Percentiles rank a stretch among this genome's conserved stretches.
These are phyloP conservation scores for Rhizoclosmatium sp. DNA, from an alignment of 192 early-diverging fungal genomes.

Conservation along the genomic window DNA sequence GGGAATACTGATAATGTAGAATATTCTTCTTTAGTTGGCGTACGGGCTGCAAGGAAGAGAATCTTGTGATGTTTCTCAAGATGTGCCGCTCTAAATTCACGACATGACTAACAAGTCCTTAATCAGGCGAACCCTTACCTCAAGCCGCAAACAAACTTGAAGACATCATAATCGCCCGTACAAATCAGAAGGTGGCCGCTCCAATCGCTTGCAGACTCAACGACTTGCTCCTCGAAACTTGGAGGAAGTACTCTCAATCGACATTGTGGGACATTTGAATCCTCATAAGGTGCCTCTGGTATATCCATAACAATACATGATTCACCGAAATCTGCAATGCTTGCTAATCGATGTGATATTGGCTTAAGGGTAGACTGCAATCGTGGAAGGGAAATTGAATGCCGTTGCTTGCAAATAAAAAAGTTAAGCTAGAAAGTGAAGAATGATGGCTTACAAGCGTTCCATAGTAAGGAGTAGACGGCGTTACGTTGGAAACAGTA, in stretches of 20 bases:
- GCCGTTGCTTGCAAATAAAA: too few relatives aligned
- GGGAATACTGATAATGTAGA: conserved; percentile 45
- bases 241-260: background rate
- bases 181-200: conserved; percentile 46
- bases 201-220: conserved; percentile 24
- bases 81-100: conserved; percentile 21
- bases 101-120: background rate
- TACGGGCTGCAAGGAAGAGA: conserved; percentile 41
- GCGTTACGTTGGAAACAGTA: too few relatives aligned
- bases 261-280: conserved; percentile 20
- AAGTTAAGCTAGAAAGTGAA: too few relatives aligned
- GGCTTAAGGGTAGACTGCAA: background rate
- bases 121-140: conserved; percentile 29
- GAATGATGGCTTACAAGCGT: too few relatives aligned
- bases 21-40: conserved; percentile 47
- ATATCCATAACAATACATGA: background rate
- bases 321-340: background rate
- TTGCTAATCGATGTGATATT: background rate
- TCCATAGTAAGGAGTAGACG: too few relatives aligned
- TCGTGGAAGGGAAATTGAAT: too few relatives aligned
- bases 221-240: conserved; percentile 1
- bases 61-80: conserved; percentile 43
- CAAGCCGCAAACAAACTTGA: conserved; percentile 55
- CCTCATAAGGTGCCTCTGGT: conserved; percentile 28
- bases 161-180: conserved; percentile 48